A percentile compares a stretch with the other conserved stretches of the same genome.
Evolutionary conservation across 1,284 basidiomycete species (phyloP).

Genomic region (Thelephora terrestris): DNA sequence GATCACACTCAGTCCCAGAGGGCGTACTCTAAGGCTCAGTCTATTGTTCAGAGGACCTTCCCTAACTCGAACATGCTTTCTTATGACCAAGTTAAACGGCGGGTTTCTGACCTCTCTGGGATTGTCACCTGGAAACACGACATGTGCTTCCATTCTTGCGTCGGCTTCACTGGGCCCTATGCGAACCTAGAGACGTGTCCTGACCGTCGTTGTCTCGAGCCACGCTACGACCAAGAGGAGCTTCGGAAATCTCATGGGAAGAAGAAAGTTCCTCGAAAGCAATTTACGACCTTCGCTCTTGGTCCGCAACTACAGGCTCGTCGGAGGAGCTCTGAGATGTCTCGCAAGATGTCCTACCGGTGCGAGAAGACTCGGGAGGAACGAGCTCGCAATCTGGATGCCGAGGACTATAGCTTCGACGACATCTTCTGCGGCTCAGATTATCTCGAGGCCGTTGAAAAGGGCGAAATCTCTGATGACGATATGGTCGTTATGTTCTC

Average conservation of each 20-base stretch:
- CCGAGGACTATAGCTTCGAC: not conserved
- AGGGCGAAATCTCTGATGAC: constrained; percentile 9
- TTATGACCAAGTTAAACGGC: constrained; percentile 16
- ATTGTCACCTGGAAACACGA: constrained; percentile 17
- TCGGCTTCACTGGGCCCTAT: too few relatives aligned
- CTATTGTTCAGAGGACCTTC: too few relatives aligned
- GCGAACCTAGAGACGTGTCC: constrained; percentile 12
- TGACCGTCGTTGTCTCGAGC: constrained; percentile 3
- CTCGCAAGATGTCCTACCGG: constrained; percentile 7
- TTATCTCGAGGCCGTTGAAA: constrained; percentile 10
- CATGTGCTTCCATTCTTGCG: constrained; percentile 23
- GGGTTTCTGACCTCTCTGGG: constrained; percentile 18
- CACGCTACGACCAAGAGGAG: constrained; percentile 6
- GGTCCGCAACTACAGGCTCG: constrained; percentile 20
- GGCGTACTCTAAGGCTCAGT: constrained; percentile 12
- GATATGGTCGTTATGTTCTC: constrained; percentile 13
- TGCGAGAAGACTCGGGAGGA: constrained; percentile 11
- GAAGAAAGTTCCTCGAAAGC: not conserved
- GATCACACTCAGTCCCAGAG: constrained; percentile 10
- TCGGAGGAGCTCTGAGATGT: too few relatives aligned
- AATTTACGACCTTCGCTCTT: constrained; percentile 15
- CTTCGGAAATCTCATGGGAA: not conserved
- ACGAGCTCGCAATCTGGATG: constrained; percentile 2
- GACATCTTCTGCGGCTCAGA: constrained; percentile 14
- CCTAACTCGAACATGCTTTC: constrained; percentile 19